Percentiles rank a stretch among this genome's conserved stretches.
phyloP scores from a whole-genome alignment of 306 rosid genomes.

The Chamaecrista fasciculata region DNA sequence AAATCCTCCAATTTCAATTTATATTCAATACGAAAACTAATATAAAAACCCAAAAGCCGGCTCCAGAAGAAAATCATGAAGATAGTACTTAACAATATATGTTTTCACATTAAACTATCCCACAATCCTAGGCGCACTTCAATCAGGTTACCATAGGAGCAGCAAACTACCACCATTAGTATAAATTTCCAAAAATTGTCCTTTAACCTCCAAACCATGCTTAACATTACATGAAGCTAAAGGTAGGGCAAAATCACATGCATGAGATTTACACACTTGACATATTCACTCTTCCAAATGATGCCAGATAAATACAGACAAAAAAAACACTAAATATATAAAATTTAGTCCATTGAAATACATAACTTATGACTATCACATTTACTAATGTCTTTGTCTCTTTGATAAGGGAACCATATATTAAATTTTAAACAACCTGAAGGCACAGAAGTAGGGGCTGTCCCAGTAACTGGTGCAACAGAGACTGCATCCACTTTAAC shows the following conservation, averaged over 20 bases:
- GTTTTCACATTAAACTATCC: background rate
- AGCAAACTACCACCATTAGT: background rate
- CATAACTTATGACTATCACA: background rate
- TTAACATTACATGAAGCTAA: background rate
- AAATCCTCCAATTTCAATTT: background rate
- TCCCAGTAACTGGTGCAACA: constrained; percentile 65
- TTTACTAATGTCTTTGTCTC: constrained; percentile 9
- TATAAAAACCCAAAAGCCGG: background rate
- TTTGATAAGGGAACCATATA: constrained; percentile 6
- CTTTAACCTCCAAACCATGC: constrained; percentile 3
- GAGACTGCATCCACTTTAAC: constrained; percentile 78
- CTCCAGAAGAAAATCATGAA: background rate
- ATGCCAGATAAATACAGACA: background rate
- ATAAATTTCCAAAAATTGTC: background rate
- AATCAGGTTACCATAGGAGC: background rate
- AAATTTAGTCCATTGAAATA: constrained; percentile 2
- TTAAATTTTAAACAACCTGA: constrained; percentile 51
- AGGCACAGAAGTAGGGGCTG: constrained; percentile 68
- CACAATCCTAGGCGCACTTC: background rate
- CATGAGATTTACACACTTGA: background rate
- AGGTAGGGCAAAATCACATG: constrained; percentile 6
- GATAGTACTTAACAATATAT: background rate
- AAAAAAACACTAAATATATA: constrained; percentile 6
- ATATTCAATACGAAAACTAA: background rate
- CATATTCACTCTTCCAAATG: background rate